A percentile compares a stretch with the other conserved stretches of the same genome.
phyloP scores from a whole-genome alignment of 345 rosid genomes.

The Euclidium syriacum region DNA sequence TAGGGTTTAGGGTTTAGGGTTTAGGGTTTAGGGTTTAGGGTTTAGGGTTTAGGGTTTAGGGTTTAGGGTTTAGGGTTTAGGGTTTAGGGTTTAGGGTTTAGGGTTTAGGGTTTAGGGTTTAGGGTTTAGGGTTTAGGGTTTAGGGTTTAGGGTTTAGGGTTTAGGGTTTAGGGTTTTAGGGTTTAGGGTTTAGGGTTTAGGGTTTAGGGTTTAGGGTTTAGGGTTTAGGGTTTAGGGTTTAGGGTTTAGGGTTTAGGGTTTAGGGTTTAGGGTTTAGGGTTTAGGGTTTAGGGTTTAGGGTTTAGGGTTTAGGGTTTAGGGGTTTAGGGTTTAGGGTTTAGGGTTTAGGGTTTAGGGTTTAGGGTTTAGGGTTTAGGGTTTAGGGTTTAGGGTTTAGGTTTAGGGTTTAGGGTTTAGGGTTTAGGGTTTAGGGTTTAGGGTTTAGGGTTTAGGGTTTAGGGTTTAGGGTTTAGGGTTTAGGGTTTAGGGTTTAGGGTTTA shows the following conservation, averaged over 20 bases:
- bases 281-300: constrained; percentile 20
- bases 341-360: not conserved
- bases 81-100: constrained; percentile 13
- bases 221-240: constrained; percentile 15
- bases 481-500: constrained; percentile 21
- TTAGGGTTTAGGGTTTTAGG: constrained; percentile 17
- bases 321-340: not conserved
- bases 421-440: constrained; percentile 15
- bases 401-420: constrained; percentile 12
- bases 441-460: constrained; percentile 1
- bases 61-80: constrained; percentile 6
- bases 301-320: constrained; percentile 14
- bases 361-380: constrained; percentile 14
- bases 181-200: constrained; percentile 27
- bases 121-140: constrained; percentile 18
- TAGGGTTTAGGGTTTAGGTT: constrained; percentile 4
- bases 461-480: constrained; percentile 11
- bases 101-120: constrained; percentile 24
- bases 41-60: too few relatives aligned
- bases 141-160: constrained; percentile 10
- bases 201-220: constrained; percentile 34
- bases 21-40: constrained; percentile 14
- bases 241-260: constrained; percentile 20
- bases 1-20: constrained; percentile 16
- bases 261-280: constrained; percentile 22